A percentile compares a stretch with the other conserved stretches of the same genome.
phyloP scores from a whole-genome alignment of 176 grass and related monocot species.

The Rhynchospora pubera region DNA sequence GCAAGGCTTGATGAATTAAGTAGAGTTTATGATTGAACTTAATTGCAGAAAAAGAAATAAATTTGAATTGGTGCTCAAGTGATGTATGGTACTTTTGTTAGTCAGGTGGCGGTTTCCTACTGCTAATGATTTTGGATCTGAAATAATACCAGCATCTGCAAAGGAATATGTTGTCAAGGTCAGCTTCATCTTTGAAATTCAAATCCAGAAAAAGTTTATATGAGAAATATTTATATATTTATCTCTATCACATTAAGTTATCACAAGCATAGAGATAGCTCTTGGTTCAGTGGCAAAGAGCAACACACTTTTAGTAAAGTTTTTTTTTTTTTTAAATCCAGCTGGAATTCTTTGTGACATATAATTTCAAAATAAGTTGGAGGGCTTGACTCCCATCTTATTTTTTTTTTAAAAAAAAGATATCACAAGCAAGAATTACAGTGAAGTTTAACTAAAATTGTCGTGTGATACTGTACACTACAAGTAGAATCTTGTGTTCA shows the following conservation, averaged over 20 bases:
- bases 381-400: too few species aligned
- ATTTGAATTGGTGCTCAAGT: not conserved
- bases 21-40: not conserved
- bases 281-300: too few species aligned
- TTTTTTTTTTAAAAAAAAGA: too few species aligned
- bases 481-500: not conserved
- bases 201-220: not conserved
- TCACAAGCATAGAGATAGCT: not conserved
- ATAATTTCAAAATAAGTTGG: too few species aligned
- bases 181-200: not conserved
- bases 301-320: too few species aligned
- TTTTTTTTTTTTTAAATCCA: too few species aligned
- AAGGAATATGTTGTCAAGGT: conserved; percentile 73
- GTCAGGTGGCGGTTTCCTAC: conserved; percentile 97
- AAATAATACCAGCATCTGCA: conserved; percentile 86
- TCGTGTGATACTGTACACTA: too few species aligned
- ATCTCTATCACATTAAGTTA: not conserved
- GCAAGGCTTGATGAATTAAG: not conserved
- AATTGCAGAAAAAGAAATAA: not conserved
- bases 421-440: too few species aligned
- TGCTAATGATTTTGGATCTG: conserved; percentile 95
- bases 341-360: too few species aligned
- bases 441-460: too few species aligned
- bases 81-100: conserved; percentile 34
- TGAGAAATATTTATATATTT: not conserved